phyloP scores from a whole-genome alignment of 305 asterid genomes.

The Fraxinus baroniana region DNA sequence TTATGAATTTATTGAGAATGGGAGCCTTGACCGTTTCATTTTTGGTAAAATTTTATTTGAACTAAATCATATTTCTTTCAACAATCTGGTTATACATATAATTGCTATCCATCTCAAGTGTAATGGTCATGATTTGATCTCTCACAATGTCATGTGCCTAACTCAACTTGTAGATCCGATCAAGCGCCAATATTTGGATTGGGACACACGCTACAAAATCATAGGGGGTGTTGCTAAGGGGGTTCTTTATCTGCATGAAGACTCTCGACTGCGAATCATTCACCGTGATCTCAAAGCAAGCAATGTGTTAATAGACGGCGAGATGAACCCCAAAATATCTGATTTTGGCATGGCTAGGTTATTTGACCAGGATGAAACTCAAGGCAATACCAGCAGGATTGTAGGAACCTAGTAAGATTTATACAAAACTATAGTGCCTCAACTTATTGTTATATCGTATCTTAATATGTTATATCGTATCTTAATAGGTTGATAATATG shows the following conservation, averaged over 20 bases:
- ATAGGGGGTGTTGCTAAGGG: conserved; percentile 43
- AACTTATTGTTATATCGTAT: too few relatives aligned
- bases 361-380: conserved; percentile 36
- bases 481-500: neutral
- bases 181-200: conserved; percentile 26
- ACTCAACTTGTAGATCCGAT: conserved; percentile 26
- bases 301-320: conserved; percentile 38
- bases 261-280: conserved; percentile 41
- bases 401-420: conserved; percentile 50
- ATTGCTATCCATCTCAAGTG: neutral
- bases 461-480: neutral
- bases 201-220: conserved; percentile 43
- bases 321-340: conserved; percentile 42
- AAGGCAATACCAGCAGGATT: conserved; percentile 31
- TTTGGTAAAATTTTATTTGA: neutral
- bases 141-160: neutral
- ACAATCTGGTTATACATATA: neutral
- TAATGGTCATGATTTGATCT: neutral
- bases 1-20: neutral
- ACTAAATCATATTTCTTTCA: too few relatives aligned
- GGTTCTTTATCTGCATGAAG: conserved; percentile 46
- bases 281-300: conserved; percentile 52
- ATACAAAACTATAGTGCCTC: neutral
- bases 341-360: conserved; percentile 51
- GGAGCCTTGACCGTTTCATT: neutral